Percentiles rank a stretch among this genome's conserved stretches.
phyloP scores from a whole-genome alignment of 768 basidiomycete species.

The Rhizopogon vinicolor region DNA sequence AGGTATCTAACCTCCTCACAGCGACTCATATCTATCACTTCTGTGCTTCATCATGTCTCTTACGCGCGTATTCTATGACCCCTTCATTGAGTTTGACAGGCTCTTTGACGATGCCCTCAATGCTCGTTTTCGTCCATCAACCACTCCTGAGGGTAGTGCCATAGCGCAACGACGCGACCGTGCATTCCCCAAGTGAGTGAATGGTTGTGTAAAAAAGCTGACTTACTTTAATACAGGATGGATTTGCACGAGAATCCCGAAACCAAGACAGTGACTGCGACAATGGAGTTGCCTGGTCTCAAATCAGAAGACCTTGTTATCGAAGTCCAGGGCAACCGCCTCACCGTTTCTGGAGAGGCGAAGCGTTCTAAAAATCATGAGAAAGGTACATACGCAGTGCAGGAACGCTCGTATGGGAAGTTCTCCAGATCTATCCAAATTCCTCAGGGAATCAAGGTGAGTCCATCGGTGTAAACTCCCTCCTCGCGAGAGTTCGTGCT shows the following conservation, averaged over 20 bases:
- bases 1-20: too few relatives aligned
- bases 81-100: conserved; percentile 37
- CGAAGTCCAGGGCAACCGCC: conserved; percentile 44
- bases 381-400: conserved; percentile 29
- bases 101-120: conserved; percentile 34
- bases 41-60: conserved; percentile 16
- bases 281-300: conserved; percentile 55
- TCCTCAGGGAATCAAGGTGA: conserved; percentile 44
- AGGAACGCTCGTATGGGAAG: conserved; percentile 44
- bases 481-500: background rate
- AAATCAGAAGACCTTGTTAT: conserved; percentile 47
- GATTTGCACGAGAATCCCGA: conserved; percentile 48
- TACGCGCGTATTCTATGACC: conserved; percentile 28
- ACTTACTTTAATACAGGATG: conserved; percentile 32
- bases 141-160: conserved; percentile 4
- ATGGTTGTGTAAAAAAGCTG: background rate
- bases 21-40: too few relatives aligned
- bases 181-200: conserved; percentile 24
- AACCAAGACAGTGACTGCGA: conserved; percentile 45
- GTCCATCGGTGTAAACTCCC: background rate
- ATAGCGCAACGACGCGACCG: conserved; percentile 5
- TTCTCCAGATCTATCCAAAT: conserved; percentile 44
- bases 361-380: conserved; percentile 29
- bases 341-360: conserved; percentile 49
- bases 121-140: conserved; percentile 16